Evolutionary conservation across 1,284 basidiomycete species (phyloP), one percentile per base, ranked within the genome.

Genomic region (Fomitiporia mediterranea): DNA sequence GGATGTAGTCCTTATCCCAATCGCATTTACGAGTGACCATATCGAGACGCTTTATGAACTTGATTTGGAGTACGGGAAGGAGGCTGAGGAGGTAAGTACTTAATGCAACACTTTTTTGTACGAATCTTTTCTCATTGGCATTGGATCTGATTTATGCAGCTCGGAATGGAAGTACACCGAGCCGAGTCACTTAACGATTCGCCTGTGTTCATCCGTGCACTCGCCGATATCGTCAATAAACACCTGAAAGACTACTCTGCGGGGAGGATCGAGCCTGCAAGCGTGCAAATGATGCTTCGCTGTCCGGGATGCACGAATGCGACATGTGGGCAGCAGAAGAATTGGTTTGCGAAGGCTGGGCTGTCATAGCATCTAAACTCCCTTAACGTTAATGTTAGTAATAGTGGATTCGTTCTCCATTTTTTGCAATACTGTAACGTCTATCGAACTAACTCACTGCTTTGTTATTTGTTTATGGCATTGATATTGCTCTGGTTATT

Each of bases 11-110:
- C 78, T 97, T 32, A 85, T 99, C 1, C 97, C 97, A 1, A 94
- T 99, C 61, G 96, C 97, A 17, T 99, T 99, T 74, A 99, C 97
- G 17, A 94, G 89, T 68, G 97, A 99, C 73, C 97, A 99, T 72
- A 98, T 99, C 67, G 97, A 99, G 76, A 99, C 97, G 23, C 78
- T 99, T 46, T 99, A 90, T 69, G 97, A 99, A 74, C 80, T 99
- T 48, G 97, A 99, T 72, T 72, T 95, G 55, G 97, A 99, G 71
- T 95, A 98, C 65, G 81, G 81, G 59, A 88, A 89, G 72, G 96
- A 99, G 71, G 96, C 90, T 5, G 81, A 82, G 67, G 86, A 96
- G 82, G 94, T 94, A 64, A 66, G 83, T 67, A 23, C 7, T 28
- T 5, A 17, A n/a, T 37, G 38, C 25, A 28, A 53, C 23, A 21